Evolutionary conservation across 768 basidiomycete genomes (phyloP).

Genomic region (Daedaleopsis sinensis): DNA sequence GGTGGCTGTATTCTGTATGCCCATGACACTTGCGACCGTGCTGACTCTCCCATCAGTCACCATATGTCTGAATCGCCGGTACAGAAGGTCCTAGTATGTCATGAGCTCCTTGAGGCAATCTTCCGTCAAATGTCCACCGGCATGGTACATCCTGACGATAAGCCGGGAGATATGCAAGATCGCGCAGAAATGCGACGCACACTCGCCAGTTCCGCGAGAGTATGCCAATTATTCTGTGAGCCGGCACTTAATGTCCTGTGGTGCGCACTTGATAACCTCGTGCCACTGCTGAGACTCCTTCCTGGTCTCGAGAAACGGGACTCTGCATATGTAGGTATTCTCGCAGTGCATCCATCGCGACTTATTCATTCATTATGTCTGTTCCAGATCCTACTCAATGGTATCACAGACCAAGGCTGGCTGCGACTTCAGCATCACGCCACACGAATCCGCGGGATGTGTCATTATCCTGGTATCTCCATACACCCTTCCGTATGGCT

Average conservation of each 20-base stretch:
- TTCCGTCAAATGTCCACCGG: neutral
- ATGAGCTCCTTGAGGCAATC: neutral
- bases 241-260: neutral
- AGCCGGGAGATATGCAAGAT: neutral
- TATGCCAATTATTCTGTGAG: neutral
- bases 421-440: neutral
- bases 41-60: too few relatives aligned
- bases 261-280: neutral
- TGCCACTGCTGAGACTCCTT: neutral
- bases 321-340: neutral
- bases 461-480: neutral
- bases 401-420: neutral
- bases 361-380: neutral
- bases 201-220: neutral
- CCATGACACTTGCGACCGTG: too few relatives aligned
- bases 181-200: neutral
- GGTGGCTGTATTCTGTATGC: too few relatives aligned
- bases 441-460: neutral
- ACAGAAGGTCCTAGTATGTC: neutral
- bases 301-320: neutral
- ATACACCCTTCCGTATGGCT: neutral
- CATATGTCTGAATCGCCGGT: neutral
- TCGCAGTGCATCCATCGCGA: neutral
- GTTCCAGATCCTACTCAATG: neutral
- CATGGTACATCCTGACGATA: neutral